Percentiles rank a stretch among this genome's conserved stretches.
These are phyloP conservation scores for Crithidia expoeki DNA, from an alignment of 208 protist genomes.

Conservation along the genomic window DNA sequence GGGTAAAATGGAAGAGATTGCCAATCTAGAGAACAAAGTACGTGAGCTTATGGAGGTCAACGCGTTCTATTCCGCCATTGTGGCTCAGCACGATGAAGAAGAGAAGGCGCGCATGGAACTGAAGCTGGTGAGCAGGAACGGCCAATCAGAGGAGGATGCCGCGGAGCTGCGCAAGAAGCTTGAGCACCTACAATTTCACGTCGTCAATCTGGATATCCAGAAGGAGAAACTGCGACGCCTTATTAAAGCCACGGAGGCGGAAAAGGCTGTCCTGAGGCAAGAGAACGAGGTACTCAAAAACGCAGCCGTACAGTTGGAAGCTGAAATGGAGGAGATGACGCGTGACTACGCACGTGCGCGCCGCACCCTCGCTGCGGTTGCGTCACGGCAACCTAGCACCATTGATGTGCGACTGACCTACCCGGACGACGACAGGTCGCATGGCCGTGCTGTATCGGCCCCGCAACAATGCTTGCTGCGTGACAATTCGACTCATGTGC, in stretches of 20 bases:
- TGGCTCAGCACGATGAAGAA: slow-evolving; percentile 70
- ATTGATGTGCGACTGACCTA: slow-evolving; percentile 5
- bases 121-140: background rate
- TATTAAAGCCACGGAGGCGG: slow-evolving; percentile 35
- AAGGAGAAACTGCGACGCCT: slow-evolving; percentile 50
- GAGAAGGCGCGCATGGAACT: slow-evolving; percentile 42
- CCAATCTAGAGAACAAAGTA: slow-evolving; percentile 56
- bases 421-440: background rate
- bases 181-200: slow-evolving; percentile 37
- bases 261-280: slow-evolving; percentile 34
- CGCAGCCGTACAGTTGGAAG: slow-evolving; percentile 44
- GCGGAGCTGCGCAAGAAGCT: slow-evolving; percentile 24
- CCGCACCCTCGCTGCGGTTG: slow-evolving; percentile 8
- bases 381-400: slow-evolving; percentile 6
- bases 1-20: slow-evolving; percentile 67
- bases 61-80: slow-evolving; percentile 81
- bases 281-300: slow-evolving; percentile 49
- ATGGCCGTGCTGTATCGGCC: slow-evolving; percentile 9
- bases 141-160: slow-evolving; percentile 20
- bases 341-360: slow-evolving; percentile 28
- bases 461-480: slow-evolving; percentile 2
- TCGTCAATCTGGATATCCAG: slow-evolving; percentile 38
- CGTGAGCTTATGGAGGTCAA: slow-evolving; percentile 83
- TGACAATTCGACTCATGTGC: background rate
- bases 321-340: slow-evolving; percentile 51